Evolutionary conservation across 2,329 filamentous ascomycete species (phyloP).

Genomic region (Pseudocercospora fuligena): DNA sequence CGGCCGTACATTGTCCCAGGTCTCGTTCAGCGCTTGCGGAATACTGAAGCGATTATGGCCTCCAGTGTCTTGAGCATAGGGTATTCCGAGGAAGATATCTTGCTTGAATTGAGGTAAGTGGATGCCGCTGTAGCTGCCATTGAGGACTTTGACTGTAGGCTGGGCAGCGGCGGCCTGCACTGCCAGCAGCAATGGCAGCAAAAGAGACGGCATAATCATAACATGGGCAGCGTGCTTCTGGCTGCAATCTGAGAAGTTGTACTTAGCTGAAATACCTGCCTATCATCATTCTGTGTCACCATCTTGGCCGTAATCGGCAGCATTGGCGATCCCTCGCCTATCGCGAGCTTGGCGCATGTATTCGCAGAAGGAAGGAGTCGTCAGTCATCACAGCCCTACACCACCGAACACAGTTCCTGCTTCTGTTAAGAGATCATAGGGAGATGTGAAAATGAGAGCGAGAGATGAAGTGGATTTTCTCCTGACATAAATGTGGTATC

Average conservation of each 20-base stretch:
- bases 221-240: background rate
- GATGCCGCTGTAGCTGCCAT: constrained; percentile 48
- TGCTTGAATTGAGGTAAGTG: constrained; percentile 49
- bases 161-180: background rate
- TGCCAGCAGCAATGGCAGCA: background rate
- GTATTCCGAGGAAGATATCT: constrained; percentile 53
- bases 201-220: background rate
- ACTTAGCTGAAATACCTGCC: background rate
- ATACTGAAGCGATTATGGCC: constrained; percentile 40
- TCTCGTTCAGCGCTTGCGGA: constrained; percentile 32
- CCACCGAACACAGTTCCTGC: background rate
- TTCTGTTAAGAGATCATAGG: background rate
- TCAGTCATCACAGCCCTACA: background rate
- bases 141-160: constrained; percentile 31
- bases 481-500: too few species aligned
- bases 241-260: background rate
- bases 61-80: constrained; percentile 43
- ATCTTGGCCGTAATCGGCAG: background rate
- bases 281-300: background rate
- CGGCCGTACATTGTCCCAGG: constrained; percentile 19
- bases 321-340: constrained; percentile 3
- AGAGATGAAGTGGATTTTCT: too few species aligned
- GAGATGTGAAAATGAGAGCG: too few species aligned
- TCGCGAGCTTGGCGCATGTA: background rate
- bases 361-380: background rate